Base-by-base conservation (phyloP, 2,329 filamentous ascomycete genomes). In the Thyridium curvatum region DNA sequence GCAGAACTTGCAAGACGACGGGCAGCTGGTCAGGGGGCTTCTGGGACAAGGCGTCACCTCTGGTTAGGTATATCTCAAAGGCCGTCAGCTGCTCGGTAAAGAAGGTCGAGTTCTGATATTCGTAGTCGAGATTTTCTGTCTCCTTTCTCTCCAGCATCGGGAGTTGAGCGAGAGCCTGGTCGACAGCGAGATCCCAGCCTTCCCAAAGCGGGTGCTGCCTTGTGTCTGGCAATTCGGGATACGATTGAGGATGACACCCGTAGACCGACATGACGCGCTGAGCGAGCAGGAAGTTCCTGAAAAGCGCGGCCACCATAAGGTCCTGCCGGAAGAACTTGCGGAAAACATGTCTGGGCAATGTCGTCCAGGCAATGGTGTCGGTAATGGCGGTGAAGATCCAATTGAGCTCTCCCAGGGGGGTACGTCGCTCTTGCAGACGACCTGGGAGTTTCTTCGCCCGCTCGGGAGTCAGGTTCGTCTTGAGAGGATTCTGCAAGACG, bases 301-400 rank as follows among this genome's bases (percentile, higher is more conserved):
- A 98, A 8, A 98, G 69, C 2, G 93, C 93, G 12, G 93, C 93
- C n/a, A 98, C 93, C 90, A 98, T 97, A 12, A 98, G 72, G 59
- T 98, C 93, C 60, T 98, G 93, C 32, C 93, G 73, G 62, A 98
- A 98, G 43, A 97, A 86, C 61, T 95, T 95, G 62, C 94, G 90
- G 65, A 98, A 98, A 10, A 96, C 68, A 15, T 89, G 79, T 34
- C 91, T 84, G 3, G 90, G 87, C 4, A 98, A 68, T 5, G 88
- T 94, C 26, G 94, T 97, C 93, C 93, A 98, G 0, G 93, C 93
- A 52, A 98, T 98, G 2, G 91, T 97, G 58, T 98, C 93, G 1
- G 93, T 98, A 48, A 98, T 97, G 39, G 93, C 93, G 1, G 93
- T 98, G 56, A 98, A 97, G 29, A 98, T 98, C 93, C 93, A 98